A percentile compares a stretch with the other conserved stretches of the same genome.
These are phyloP conservation scores for Mitragyna speciosa DNA, from an alignment of 257 asterid species.

Conservation along the genomic window DNA sequence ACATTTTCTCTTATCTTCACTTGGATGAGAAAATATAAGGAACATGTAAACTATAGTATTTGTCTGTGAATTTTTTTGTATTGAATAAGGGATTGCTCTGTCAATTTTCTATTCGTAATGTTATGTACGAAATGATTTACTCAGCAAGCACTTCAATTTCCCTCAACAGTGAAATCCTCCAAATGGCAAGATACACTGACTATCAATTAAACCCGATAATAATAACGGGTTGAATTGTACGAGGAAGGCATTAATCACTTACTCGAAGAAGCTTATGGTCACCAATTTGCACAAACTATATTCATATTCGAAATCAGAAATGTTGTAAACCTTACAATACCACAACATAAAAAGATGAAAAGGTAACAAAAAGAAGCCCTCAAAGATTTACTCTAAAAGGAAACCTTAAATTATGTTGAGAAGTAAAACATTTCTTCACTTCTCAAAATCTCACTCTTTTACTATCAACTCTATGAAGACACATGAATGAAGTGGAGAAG, in stretches of 20 bases:
- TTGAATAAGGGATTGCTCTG: too few relatives aligned
- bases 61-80: too few relatives aligned
- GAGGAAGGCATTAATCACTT: background rate
- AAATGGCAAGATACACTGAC: background rate
- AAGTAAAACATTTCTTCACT: constrained; percentile 35
- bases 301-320: constrained; percentile 37
- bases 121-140: background rate
- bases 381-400: constrained; percentile 38
- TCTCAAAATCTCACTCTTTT: constrained; percentile 39
- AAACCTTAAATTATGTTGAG: constrained; percentile 29
- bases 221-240: background rate
- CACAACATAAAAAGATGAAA: constrained; percentile 32
- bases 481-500: constrained; percentile 61
- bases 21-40: too few relatives aligned
- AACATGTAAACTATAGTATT: too few relatives aligned
- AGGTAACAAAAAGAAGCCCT: constrained; percentile 20
- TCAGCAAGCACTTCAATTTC: background rate
- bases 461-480: constrained; percentile 33
- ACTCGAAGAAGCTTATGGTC: background rate
- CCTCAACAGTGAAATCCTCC: background rate
- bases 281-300: constrained; percentile 34
- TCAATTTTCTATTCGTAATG: background rate
- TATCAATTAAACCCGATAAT: too few relatives aligned
- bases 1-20: too few relatives aligned
- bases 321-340: constrained; percentile 63